Evolutionary conservation across 1,284 basidiomycete genomes (phyloP), one percentile per base, ranked within the genome.

Genomic region (Kwoniella shivajii): DNA sequence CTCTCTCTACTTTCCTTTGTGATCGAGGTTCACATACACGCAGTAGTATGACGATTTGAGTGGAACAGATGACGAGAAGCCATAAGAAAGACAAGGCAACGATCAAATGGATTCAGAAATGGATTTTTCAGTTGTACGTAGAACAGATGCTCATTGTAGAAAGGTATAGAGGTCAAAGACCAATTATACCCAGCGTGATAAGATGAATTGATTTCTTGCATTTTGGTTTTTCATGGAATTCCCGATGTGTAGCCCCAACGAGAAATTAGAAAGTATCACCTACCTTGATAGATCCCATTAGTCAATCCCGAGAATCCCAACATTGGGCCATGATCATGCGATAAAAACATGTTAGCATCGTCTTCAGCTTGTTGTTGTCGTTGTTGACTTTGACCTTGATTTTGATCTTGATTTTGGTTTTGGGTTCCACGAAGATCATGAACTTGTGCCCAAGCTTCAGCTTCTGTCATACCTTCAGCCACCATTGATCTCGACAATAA

Each of bases 401-500:
- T n/a, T n/a, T n/a, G n/a, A n/a, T n/a, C n/a, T n/a, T n/a, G n/a
- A 36, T 47, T 47, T 7, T 47, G 45, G 22, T 47, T 30, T 34
- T 33, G 45, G 22, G 30, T 47, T 30, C 36, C 36, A 16, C 45
- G 46, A 26, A 46, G 24, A 14, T 26, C 13, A 27, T 49, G 53
- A 9, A 44, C 51, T 22, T 45, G 36, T 7, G 20, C n/a, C 62
- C 65, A 62, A 27, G 68, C 68, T 11, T 50, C 64, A 7, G 46
- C 33, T 37, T 68, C 68, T 13, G 52, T 46, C 54, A 61, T 54
- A 6, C 67, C 68, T 26, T 67, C 61, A 7, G 56, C 57, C 2
- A 68, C 61, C 38, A 54, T 57, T 9, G 60, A 55, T 26, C 69
- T 56, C 55, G 59, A 65, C 22, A 61, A 44, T 13, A 69, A 39